Percentiles rank a stretch among this genome's conserved stretches.
Evolutionary conservation across 2,329 filamentous ascomycete species (phyloP).

Genomic region (Scedosporium dehoogii): DNA sequence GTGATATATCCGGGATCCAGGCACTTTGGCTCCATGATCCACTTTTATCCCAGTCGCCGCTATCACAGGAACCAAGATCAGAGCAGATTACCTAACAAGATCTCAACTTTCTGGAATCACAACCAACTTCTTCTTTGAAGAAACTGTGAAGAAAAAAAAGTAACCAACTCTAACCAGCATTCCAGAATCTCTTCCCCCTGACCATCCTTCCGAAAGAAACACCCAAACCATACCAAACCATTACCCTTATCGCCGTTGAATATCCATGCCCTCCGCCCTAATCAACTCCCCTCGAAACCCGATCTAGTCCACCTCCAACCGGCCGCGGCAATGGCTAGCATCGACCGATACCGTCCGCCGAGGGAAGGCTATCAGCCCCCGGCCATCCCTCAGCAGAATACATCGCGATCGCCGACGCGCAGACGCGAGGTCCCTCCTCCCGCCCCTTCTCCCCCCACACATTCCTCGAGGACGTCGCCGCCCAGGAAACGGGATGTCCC

Average conservation of each 20-base stretch:
- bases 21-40: too few species aligned
- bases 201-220: not conserved
- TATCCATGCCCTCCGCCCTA: not conserved
- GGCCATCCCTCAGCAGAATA: constrained; percentile 30
- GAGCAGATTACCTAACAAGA: too few species aligned
- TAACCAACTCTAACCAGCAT: too few species aligned
- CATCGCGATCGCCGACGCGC: constrained; percentile 39
- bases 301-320: not conserved
- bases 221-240: not conserved
- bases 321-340: constrained; percentile 39
- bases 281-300: not conserved
- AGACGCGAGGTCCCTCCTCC: constrained; percentile 50
- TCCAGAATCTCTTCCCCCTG: not conserved
- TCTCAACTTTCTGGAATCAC: too few species aligned
- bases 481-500: constrained; percentile 32
- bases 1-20: too few species aligned
- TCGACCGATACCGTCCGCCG: constrained; percentile 48
- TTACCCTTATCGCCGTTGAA: not conserved
- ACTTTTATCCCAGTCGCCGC: too few species aligned
- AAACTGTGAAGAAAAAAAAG: too few species aligned
- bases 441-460: constrained; percentile 49
- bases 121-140: too few species aligned
- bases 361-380: constrained; percentile 50
- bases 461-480: constrained; percentile 44
- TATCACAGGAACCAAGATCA: too few species aligned